These are phyloP conservation scores for Boletus reticuloceps DNA, from an alignment of 768 basidiomycete species.

Conservation along the genomic window DNA sequence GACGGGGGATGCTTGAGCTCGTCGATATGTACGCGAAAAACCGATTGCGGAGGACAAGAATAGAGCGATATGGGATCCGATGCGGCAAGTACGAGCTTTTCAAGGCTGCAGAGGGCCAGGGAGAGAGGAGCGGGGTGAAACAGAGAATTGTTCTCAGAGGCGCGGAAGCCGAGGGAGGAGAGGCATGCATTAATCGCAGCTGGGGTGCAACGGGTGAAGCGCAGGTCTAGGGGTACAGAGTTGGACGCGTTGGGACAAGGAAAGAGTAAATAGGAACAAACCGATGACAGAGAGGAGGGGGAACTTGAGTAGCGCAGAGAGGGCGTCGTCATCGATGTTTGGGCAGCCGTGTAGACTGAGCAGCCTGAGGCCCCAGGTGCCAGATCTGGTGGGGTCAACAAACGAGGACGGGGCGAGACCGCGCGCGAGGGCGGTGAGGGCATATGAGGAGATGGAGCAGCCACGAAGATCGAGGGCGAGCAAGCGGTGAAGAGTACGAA, in stretches of 20 bases:
- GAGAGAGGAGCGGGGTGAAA: slow-evolving; percentile 44
- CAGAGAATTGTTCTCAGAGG: slow-evolving; percentile 29
- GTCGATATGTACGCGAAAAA: slow-evolving; percentile 28
- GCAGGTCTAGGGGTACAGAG: slow-evolving; percentile 39
- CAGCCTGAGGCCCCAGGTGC: slow-evolving; percentile 59
- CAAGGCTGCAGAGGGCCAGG: slow-evolving; percentile 34
- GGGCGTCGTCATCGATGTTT: slow-evolving; percentile 44
- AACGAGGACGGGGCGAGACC: slow-evolving; percentile 36
- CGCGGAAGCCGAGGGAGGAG: slow-evolving; percentile 24
- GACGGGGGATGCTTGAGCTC: slow-evolving; percentile 7
- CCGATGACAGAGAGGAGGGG: slow-evolving; percentile 62
- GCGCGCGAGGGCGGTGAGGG: slow-evolving; percentile 50
- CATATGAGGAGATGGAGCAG: slow-evolving; percentile 50
- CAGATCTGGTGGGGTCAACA: slow-evolving; percentile 25
- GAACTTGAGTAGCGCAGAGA: slow-evolving; percentile 43
- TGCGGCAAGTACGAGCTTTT: slow-evolving; percentile 15
- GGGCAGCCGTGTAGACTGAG: slow-evolving; percentile 55
- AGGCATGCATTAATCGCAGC: slow-evolving; percentile 15
- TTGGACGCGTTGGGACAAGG: slow-evolving; percentile 1
- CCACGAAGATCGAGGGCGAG: slow-evolving; percentile 62
- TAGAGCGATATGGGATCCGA: slow-evolving; percentile 23
- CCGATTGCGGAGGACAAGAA: slow-evolving; percentile 23
- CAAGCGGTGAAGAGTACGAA: slow-evolving; percentile 54
- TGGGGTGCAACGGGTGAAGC: slow-evolving; percentile 44
- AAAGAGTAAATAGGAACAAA: slow-evolving; percentile 29